Conservation (phyloP, 768 basidiomycete species). For the Pisolithus albus region DNA sequence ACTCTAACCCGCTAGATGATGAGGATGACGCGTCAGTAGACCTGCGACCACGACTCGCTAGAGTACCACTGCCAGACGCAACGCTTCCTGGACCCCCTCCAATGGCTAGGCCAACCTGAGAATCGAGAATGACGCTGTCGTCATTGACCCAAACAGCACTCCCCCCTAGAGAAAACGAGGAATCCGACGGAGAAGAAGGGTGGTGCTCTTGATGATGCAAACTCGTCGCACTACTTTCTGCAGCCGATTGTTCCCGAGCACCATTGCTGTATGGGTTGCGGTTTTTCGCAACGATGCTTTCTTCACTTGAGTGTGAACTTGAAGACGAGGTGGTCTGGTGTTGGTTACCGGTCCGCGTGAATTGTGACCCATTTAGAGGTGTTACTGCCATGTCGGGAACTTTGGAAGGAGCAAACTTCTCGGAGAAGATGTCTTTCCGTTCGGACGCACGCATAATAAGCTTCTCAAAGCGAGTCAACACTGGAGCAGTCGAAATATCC, state of each 20-base stretch:
- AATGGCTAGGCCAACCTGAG: conserved; percentile 29
- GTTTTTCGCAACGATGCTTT: conserved; percentile 47
- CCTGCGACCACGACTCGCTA: conserved; percentile 45
- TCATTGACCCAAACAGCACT: conserved; percentile 84
- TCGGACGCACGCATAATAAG: conserved; percentile 86
- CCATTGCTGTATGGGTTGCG: conserved; percentile 23
- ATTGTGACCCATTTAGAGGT: conserved; percentile 7
- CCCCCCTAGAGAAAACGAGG: conserved; percentile 71
- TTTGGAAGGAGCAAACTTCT: conserved; percentile 53
- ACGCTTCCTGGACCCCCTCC: conserved; percentile 44
- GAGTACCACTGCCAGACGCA: conserved; percentile 36
- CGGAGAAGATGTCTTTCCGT: conserved; percentile 85
- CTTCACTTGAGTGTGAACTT: conserved; percentile 66
- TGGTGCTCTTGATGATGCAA: conserved; percentile 21
- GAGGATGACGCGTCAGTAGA: conserved; percentile 72
- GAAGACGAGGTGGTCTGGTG: conserved; percentile 44
- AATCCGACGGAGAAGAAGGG: conserved; percentile 58
- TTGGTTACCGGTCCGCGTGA: conserved; percentile 31
- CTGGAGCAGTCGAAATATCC: conserved; percentile 73
- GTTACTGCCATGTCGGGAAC: conserved; percentile 10
- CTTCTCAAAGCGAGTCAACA: conserved; percentile 75
- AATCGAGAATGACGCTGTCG: conserved; percentile 51
- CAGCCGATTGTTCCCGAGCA: conserved; percentile 33
- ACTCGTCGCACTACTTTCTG: conserved; percentile 32
- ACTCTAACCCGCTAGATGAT: conserved; percentile 49